phyloP scores from a whole-genome alignment of 495 filamentous ascomycete species.

The Neurospora africana region DNA sequence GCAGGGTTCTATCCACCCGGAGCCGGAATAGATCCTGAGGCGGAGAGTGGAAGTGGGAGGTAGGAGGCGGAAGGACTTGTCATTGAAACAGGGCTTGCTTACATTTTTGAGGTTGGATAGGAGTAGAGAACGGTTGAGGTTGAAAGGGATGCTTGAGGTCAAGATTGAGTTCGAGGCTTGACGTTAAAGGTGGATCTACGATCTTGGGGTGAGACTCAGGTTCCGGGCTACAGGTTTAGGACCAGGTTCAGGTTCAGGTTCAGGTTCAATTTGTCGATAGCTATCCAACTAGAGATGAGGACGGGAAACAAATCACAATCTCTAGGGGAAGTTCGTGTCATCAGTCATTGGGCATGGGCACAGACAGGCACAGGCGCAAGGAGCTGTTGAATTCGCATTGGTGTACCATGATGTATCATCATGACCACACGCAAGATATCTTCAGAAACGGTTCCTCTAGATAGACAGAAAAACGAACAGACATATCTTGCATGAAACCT shows the following conservation, averaged over 20 bases:
- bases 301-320: neutral
- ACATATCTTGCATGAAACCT: neutral
- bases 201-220: no score
- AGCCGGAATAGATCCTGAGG: no score
- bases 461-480: neutral
- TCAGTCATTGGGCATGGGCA: neutral
- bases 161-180: no score
- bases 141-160: no score
- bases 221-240: no score
- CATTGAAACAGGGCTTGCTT: no score
- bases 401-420: neutral
- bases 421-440: neutral
- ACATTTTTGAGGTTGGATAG: no score
- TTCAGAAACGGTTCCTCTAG: neutral
- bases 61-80: no score
- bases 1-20: no score
- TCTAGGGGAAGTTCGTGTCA: neutral
- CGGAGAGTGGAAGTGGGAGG: no score
- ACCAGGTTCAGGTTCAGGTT: neutral
- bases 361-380: neutral
- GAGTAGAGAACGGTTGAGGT: no score
- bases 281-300: neutral
- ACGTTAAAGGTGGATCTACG: no score
- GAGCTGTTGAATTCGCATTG: neutral
- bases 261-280: neutral